These are phyloP conservation scores for Beta lomatogona DNA, from an alignment of 179 eudicot species.

Conservation along the genomic window DNA sequence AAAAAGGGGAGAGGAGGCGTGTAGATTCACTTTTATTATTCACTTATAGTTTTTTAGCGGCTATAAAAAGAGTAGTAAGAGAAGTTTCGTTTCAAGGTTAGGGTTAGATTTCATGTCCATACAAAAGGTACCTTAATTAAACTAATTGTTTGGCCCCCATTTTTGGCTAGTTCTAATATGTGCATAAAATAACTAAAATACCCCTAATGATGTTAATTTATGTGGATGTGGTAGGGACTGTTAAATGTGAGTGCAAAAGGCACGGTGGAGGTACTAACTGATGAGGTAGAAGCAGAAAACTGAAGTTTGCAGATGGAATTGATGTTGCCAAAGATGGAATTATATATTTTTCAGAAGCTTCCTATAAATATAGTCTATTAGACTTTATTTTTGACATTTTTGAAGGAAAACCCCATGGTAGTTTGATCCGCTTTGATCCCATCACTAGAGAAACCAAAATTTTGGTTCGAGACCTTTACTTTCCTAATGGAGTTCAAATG, in stretches of 20 bases:
- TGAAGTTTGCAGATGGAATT: constrained; percentile 54
- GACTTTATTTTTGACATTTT: constrained; percentile 30
- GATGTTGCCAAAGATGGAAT: constrained; percentile 61
- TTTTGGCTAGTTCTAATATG: no score
- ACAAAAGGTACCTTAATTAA: no score
- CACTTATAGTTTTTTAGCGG: no score
- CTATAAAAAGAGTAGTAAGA: no score
- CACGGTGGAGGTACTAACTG: constrained; percentile 25
- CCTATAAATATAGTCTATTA: constrained; percentile 40
- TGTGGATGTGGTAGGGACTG: constrained; percentile 18
- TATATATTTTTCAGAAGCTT: constrained; percentile 79
- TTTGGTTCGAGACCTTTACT: constrained; percentile 54
- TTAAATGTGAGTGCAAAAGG: constrained; percentile 25
- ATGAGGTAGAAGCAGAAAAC: constrained; percentile 28
- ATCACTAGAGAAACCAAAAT: constrained; percentile 53
- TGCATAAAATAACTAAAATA: no score
- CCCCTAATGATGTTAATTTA: no score
- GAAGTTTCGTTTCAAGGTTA: no score
- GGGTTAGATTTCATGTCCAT: no score
- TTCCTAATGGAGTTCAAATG: constrained; percentile 67
- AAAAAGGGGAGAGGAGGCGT: no score
- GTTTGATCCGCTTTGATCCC: constrained; percentile 70
- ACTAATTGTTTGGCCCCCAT: no score
- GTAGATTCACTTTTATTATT: no score
- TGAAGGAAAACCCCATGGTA: constrained; percentile 66